Evolutionary conservation across 257 asterid species (phyloP).

Genomic region (Solanum piurae): DNA sequence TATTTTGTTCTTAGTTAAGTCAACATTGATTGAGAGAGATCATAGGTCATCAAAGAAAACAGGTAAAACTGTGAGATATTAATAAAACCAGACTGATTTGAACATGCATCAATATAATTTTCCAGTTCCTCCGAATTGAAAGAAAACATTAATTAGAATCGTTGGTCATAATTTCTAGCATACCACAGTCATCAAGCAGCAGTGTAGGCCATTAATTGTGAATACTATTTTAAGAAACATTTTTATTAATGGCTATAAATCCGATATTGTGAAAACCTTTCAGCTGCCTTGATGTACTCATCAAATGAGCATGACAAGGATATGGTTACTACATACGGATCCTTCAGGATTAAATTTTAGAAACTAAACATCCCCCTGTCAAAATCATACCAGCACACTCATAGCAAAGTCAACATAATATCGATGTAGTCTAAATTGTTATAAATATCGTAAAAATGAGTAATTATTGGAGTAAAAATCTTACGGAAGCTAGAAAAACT

Average conservation of each 20-base stretch:
- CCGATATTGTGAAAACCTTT: not conserved
- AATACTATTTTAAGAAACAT: not conserved
- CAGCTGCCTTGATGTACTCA: not conserved
- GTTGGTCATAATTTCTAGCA: not conserved
- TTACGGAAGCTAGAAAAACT: slow-evolving; percentile 82
- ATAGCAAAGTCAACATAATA: not conserved
- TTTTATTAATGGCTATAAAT: not conserved
- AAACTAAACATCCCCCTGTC: not conserved
- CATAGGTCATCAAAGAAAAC: not conserved
- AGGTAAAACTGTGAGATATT: not conserved
- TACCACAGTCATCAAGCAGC: not conserved
- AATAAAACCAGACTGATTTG: not conserved
- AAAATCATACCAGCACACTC: not conserved
- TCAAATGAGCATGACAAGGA: not conserved
- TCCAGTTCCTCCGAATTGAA: not conserved
- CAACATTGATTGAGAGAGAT: not conserved
- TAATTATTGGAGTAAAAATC: not conserved
- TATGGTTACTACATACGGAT: not conserved
- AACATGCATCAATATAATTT: not conserved
- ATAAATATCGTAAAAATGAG: not conserved
- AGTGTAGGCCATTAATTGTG: not conserved
- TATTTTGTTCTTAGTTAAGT: not conserved
- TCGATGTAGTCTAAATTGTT: not conserved
- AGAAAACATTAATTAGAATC: not conserved
- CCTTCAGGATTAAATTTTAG: not conserved